phyloP scores from a whole-genome alignment of 495 filamentous ascomycete genomes.

The Trichoderma orchidacearum region DNA sequence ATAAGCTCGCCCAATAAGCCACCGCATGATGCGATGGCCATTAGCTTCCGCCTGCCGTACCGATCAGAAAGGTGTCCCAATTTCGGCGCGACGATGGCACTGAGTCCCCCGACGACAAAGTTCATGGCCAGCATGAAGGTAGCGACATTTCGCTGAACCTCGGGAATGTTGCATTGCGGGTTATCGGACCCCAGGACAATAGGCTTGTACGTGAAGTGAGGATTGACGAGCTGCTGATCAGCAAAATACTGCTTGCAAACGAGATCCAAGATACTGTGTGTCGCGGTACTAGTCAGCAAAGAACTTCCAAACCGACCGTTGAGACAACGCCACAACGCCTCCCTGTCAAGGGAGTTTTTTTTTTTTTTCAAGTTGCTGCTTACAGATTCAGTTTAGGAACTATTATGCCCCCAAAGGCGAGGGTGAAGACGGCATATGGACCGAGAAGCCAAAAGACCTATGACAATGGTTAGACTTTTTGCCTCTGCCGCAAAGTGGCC shows the following conservation, averaged over 20 bases:
- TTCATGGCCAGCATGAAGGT: slow-evolving; percentile 62
- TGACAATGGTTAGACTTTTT: slow-evolving; percentile 9
- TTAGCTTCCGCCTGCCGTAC: slow-evolving; percentile 62
- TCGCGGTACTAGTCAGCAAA: slow-evolving; percentile 5
- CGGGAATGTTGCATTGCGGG: slow-evolving; percentile 54
- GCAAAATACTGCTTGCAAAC: slow-evolving; percentile 69
- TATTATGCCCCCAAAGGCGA: slow-evolving; percentile 71
- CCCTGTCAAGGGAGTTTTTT: too few species aligned
- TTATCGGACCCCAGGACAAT: slow-evolving; percentile 54
- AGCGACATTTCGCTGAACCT: slow-evolving; percentile 62
- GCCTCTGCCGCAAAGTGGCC: neutral
- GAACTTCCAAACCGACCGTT: neutral
- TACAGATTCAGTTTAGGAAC: slow-evolving; percentile 68
- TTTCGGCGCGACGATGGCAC: slow-evolving; percentile 65
- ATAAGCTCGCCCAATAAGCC: slow-evolving; percentile 56
- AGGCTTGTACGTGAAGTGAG: slow-evolving; percentile 45
- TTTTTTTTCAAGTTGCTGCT: neutral
- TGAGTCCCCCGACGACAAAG: slow-evolving; percentile 55
- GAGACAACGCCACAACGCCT: neutral
- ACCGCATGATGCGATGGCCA: slow-evolving; percentile 54
- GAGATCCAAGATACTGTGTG: slow-evolving; percentile 49
- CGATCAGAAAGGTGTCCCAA: slow-evolving; percentile 79
- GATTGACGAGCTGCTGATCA: slow-evolving; percentile 42
- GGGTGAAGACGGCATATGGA: slow-evolving; percentile 59
- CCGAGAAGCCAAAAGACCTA: slow-evolving; percentile 78